Conservation (phyloP, 1,284 basidiomycete species). For the Afroboletus lepidellus region DNA sequence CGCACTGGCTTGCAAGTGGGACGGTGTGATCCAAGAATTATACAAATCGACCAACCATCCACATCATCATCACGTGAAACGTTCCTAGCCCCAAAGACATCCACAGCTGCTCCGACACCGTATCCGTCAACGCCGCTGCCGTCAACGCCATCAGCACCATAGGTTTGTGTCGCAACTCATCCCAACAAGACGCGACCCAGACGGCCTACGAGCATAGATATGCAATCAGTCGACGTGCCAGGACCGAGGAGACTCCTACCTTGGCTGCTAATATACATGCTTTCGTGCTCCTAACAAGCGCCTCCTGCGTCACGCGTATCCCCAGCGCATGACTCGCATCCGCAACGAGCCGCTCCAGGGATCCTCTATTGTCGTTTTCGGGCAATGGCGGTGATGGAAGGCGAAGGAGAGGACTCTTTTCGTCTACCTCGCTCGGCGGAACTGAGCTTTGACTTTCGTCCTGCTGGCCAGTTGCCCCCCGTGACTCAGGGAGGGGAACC, state of each 20-base stretch:
- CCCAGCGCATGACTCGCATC: constrained; percentile 12
- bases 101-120: constrained; percentile 41
- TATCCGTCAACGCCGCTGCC: constrained; percentile 45
- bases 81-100: constrained; percentile 39
- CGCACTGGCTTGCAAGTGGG: background rate
- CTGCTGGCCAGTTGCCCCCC: constrained; percentile 2
- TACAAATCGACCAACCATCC: constrained; percentile 12
- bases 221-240: constrained; percentile 32
- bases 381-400: constrained; percentile 12
- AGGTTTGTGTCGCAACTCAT: constrained; percentile 19
- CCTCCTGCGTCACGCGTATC: constrained; percentile 13
- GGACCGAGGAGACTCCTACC: constrained; percentile 34
- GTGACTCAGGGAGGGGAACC: constrained; percentile 5
- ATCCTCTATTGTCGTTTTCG: background rate
- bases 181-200: constrained; percentile 24
- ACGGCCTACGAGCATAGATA: constrained; percentile 20
- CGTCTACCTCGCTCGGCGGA: constrained; percentile 1
- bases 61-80: constrained; percentile 37
- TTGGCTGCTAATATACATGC: constrained; percentile 46
- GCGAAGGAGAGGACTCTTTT: constrained; percentile 17
- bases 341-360: constrained; percentile 1
- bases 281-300: constrained; percentile 36
- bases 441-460: background rate
- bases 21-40: background rate
- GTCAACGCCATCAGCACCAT: constrained; percentile 36